Base-by-base conservation (phyloP, 2,329 filamentous ascomycete species). In the Exutisphaerella laricina region DNA sequence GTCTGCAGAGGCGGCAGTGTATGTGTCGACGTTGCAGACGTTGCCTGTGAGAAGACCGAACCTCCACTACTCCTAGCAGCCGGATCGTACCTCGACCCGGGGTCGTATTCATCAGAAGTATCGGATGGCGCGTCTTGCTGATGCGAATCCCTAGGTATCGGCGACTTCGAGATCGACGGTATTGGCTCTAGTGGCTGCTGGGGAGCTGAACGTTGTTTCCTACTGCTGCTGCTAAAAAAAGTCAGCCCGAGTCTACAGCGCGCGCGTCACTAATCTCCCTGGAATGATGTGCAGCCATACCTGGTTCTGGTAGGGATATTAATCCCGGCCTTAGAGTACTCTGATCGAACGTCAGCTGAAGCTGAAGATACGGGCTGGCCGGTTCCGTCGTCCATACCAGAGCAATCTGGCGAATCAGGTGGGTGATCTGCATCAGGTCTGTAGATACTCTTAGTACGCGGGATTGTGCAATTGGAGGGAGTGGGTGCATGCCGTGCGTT, bases 1-100 rank as follows among this genome's bases (percentile, higher is more conserved):
- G 62, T 64, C 48, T 74, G 71, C n/a, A 74, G 49, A 2, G 71
- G 63, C 5, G 65, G 60, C 5, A 66, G 49, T 4, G 62, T 62
- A 14, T 57, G 51, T 3, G 62, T 50, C 5, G 65, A 65, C 5
- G 65, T 65, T 5, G 61, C 62, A 2, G 50, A 39, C 3, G 65
- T 67, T 32, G 62, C 65, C 36, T 62, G 53, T 3, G 65, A 66
- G 38, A 59, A 54, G 16, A 58, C 43, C 9, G 63, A 65, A 2
- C 60, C 60, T 10, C 49, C 55, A 25, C 62, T 64, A 45, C 63
- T 65, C 8, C 58, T 49, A 12, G 61, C 56, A 21, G 56, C 56
- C 2, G 48, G 32, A 5, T 54, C 55, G 18, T 57, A 57, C n/a
- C n/a, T n/a, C n/a, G n/a, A n/a, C n/a, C n/a, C n/a, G n/a, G n/a